phyloP scores from a whole-genome alignment of 2,329 filamentous ascomycete species.

The Venturia asperata region DNA sequence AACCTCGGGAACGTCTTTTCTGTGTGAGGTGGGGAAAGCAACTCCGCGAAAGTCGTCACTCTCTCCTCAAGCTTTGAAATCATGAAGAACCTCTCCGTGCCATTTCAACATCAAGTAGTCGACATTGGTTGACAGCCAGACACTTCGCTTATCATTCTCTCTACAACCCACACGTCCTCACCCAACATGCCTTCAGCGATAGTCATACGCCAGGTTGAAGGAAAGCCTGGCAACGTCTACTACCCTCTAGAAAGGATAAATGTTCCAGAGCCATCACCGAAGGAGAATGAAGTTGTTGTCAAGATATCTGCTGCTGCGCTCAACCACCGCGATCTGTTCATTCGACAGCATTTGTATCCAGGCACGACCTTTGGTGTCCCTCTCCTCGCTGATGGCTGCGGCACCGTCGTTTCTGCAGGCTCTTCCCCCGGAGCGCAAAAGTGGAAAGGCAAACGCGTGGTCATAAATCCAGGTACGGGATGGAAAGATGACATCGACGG shows the following conservation, averaged over 20 bases:
- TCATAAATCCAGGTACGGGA: slow-evolving; percentile 69
- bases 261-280: slow-evolving; percentile 55
- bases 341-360: slow-evolving; percentile 87
- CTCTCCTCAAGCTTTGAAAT: background rate
- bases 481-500: slow-evolving; percentile 67
- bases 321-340: slow-evolving; percentile 93
- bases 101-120: background rate
- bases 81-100: background rate
- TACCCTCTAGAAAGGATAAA: slow-evolving; percentile 58
- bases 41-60: slow-evolving; percentile 1
- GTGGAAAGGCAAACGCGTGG: slow-evolving; percentile 61
- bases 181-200: slow-evolving; percentile 38
- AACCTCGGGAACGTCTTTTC: background rate
- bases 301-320: slow-evolving; percentile 72
- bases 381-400: slow-evolving; percentile 75
- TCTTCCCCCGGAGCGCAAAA: slow-evolving; percentile 38
- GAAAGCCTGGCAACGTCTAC: slow-evolving; percentile 83
- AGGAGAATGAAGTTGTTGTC: slow-evolving; percentile 63
- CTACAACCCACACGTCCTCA: background rate
- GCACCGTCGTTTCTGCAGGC: slow-evolving; percentile 61
- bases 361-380: slow-evolving; percentile 71
- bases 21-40: background rate
- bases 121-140: background rate
- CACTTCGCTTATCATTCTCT: background rate
- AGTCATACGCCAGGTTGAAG: slow-evolving; percentile 61